Percentiles rank a stretch among this genome's conserved stretches.
phyloP scores from a whole-genome alignment of 106 monocot species.

The Cymbidium sinense region DNA sequence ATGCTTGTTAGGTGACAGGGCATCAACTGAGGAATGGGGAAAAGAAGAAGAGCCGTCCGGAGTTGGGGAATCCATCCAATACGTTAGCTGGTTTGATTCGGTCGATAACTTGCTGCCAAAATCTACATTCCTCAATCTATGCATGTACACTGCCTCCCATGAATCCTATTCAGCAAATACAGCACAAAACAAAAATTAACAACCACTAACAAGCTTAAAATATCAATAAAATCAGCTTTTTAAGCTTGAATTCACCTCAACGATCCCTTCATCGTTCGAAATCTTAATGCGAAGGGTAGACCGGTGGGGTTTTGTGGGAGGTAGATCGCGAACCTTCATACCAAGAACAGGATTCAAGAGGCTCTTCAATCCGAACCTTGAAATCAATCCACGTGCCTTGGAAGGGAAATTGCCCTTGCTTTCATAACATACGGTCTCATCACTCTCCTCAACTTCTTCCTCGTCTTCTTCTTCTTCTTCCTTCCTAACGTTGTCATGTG shows the following conservation, averaged over 20 bases:
- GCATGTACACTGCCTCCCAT: slow-evolving; percentile 38
- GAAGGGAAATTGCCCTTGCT: slow-evolving; percentile 11
- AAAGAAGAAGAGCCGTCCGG: slow-evolving; percentile 28
- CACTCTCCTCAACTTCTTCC: slow-evolving; percentile 18
- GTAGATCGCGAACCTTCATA: slow-evolving; percentile 17
- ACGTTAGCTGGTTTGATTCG: slow-evolving; percentile 37
- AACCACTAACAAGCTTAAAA: neutral
- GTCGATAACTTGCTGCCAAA: slow-evolving; percentile 26
- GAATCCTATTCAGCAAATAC: slow-evolving; percentile 8
- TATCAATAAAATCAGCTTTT: too few relatives aligned
- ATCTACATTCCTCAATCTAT: slow-evolving; percentile 18
- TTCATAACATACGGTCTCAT: slow-evolving; percentile 17
- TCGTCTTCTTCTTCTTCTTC: neutral
- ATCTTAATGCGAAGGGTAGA: neutral
- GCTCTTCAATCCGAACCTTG: slow-evolving; percentile 35
- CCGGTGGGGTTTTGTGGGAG: neutral
- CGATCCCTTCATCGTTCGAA: neutral
- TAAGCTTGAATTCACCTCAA: neutral
- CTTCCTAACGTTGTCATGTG: slow-evolving; percentile 1
- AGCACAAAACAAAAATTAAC: neutral
- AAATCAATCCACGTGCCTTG: slow-evolving; percentile 45
- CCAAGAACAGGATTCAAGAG: slow-evolving; percentile 44
- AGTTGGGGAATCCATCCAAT: slow-evolving; percentile 49
- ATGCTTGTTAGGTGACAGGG: slow-evolving; percentile 35
- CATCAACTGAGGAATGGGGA: slow-evolving; percentile 19